Evolutionary conservation across 441 rosid species (phyloP).

Genomic region (Aleurites moluccanus): DNA sequence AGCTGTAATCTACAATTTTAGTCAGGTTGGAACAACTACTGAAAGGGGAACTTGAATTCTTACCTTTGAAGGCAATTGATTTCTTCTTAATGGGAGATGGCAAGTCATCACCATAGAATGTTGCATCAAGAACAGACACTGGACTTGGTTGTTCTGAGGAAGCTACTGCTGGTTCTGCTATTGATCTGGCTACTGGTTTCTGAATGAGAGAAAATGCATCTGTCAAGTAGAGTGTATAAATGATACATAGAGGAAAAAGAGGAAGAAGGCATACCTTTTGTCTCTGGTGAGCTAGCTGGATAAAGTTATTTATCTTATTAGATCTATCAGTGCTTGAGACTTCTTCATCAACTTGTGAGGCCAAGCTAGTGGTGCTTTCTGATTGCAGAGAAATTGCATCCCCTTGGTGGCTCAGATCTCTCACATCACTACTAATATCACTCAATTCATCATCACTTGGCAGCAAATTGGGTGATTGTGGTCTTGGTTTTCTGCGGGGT

Average conservation of each 20-base stretch:
- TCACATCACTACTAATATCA: slow-evolving; percentile 46
- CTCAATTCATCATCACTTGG: slow-evolving; percentile 49
- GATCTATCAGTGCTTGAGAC: slow-evolving; percentile 58
- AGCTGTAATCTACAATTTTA: neutral
- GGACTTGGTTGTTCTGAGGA: slow-evolving; percentile 93
- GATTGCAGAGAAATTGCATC: slow-evolving; percentile 52
- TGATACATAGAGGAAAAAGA: slow-evolving; percentile 9
- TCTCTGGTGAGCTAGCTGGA: slow-evolving; percentile 38
- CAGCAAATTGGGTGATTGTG: slow-evolving; percentile 38
- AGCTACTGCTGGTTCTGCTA: slow-evolving; percentile 38
- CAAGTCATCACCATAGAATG: slow-evolving; percentile 69
- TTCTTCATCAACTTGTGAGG: slow-evolving; percentile 59
- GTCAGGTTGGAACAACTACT: neutral
- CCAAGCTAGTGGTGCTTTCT: slow-evolving; percentile 54
- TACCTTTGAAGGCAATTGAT: slow-evolving; percentile 66
- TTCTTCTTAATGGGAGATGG: slow-evolving; percentile 84
- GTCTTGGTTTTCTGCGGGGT: slow-evolving; percentile 39
- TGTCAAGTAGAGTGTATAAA: slow-evolving; percentile 21
- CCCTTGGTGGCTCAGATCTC: slow-evolving; percentile 46
- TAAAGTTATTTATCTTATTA: slow-evolving; percentile 31
- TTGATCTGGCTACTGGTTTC: slow-evolving; percentile 46
- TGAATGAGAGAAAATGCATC: slow-evolving; percentile 38
- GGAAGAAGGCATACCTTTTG: slow-evolving; percentile 44
- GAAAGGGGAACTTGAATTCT: slow-evolving; percentile 2
- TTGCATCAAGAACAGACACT: slow-evolving; percentile 84